phyloP scores from a whole-genome alignment of 805 yeast species.

The Lipomyces kockii region DNA sequence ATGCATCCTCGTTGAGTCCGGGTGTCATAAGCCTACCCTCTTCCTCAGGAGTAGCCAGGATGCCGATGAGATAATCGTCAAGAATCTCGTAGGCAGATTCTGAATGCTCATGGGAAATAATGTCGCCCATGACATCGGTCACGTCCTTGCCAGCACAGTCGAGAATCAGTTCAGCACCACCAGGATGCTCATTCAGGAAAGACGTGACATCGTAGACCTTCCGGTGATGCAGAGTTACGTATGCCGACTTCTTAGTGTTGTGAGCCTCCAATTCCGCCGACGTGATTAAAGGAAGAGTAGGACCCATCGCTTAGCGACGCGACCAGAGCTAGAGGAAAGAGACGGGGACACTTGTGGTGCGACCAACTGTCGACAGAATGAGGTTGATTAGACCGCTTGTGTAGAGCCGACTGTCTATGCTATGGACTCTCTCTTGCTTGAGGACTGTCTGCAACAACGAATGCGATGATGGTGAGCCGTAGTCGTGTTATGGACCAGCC shows the following conservation, averaged over 20 bases:
- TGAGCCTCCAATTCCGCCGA: conserved; percentile 58
- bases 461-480: no score
- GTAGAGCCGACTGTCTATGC: neutral
- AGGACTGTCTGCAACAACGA: no score
- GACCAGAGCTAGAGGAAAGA: neutral
- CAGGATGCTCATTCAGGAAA: conserved; percentile 75
- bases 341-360: neutral
- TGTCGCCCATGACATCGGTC: conserved; percentile 78
- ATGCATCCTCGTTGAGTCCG: conserved; percentile 46
- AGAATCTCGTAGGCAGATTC: conserved; percentile 85
- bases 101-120: conserved; percentile 73
- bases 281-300: conserved; percentile 65
- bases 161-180: conserved; percentile 60
- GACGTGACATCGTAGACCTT: conserved; percentile 80
- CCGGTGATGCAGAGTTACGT: conserved; percentile 76
- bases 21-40: conserved; percentile 67
- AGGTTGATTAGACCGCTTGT: neutral
- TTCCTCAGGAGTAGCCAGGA: conserved; percentile 79
- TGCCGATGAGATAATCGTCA: conserved; percentile 81
- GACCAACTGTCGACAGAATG: neutral
- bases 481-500: no score
- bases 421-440: no score
- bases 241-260: conserved; percentile 53
- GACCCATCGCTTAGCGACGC: conserved; percentile 1
- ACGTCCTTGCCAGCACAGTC: conserved; percentile 48